These are phyloP conservation scores for Inga oerstediana DNA, from an alignment of 306 rosid genomes.

Conservation along the genomic window DNA sequence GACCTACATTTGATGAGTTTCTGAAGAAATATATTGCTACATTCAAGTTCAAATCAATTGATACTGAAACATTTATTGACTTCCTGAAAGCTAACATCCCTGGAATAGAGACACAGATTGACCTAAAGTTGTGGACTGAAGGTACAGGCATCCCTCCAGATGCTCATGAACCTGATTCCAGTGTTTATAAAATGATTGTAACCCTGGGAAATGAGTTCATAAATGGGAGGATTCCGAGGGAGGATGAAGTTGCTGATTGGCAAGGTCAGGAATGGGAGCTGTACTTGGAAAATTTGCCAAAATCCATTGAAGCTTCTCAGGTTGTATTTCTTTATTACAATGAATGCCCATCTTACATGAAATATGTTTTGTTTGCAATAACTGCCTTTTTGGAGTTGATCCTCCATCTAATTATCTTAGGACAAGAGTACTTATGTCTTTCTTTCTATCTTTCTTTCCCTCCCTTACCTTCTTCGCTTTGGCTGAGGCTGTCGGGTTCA, in stretches of 20 bases:
- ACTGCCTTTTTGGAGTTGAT: not conserved
- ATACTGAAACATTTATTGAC: slow-evolving; percentile 77
- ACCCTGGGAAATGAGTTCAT: slow-evolving; percentile 70
- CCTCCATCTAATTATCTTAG: not conserved
- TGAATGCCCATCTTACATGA: not conserved
- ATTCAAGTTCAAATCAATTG: slow-evolving; percentile 86
- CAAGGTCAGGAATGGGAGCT: slow-evolving; percentile 97
- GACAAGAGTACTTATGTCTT: not conserved
- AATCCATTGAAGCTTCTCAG: slow-evolving; percentile 76
- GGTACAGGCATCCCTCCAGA: slow-evolving; percentile 95
- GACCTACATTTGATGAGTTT: slow-evolving; percentile 85
- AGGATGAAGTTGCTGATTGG: slow-evolving; percentile 93
- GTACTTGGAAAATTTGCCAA: slow-evolving; percentile 88
- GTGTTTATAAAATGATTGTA: slow-evolving; percentile 57
- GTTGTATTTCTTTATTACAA: slow-evolving; percentile 34
- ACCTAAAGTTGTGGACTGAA: slow-evolving; percentile 82
- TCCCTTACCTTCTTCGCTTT: not conserved
- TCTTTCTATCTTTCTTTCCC: not conserved
- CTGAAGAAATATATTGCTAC: slow-evolving; percentile 81
- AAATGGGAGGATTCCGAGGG: slow-evolving; percentile 79
- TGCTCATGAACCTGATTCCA: slow-evolving; percentile 88
- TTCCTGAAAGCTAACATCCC: slow-evolving; percentile 82
- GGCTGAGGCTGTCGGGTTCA: not conserved
- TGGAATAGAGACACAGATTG: slow-evolving; percentile 81
- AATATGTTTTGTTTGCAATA: not conserved